A percentile compares a stretch with the other conserved stretches of the same genome.
Conservation (phyloP, 129 eudicot species). For the Artemisia argyi region DNA sequence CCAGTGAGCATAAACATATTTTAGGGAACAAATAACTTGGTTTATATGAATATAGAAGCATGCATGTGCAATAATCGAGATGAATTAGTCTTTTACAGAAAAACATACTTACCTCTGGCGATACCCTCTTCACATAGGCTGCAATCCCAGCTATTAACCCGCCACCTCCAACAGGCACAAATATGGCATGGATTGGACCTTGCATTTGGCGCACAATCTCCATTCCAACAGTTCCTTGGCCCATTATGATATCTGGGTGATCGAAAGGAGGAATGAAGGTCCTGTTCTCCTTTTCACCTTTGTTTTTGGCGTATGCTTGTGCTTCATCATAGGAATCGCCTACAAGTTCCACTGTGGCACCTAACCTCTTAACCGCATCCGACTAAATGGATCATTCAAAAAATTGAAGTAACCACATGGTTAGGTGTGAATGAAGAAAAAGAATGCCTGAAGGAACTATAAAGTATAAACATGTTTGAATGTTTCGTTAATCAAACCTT, state of each 20-base stretch:
- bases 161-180: slow-evolving; percentile 99
- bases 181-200: slow-evolving; percentile 86
- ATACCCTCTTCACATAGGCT: slow-evolving; percentile 87
- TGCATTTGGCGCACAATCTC: slow-evolving; percentile 88
- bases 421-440: background rate
- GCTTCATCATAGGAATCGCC: slow-evolving; percentile 99
- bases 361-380: slow-evolving; percentile 88
- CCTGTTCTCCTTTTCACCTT: slow-evolving; percentile 63
- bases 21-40: too few relatives aligned
- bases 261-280: slow-evolving; percentile 96
- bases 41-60: background rate
- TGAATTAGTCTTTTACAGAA: background rate
- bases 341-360: slow-evolving; percentile 91
- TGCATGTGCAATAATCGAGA: background rate
- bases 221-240: slow-evolving; percentile 97
- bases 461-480: background rate
- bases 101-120: slow-evolving; percentile 58
- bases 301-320: slow-evolving; percentile 74
- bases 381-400: slow-evolving; percentile 46
- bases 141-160: slow-evolving; percentile 99
- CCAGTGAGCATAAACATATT: too few relatives aligned
- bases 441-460: too few relatives aligned
- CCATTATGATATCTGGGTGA: slow-evolving; percentile 86
- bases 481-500: slow-evolving; percentile 50
- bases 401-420: background rate